These are phyloP conservation scores for Pisolithus microcarpus DNA, from an alignment of 768 basidiomycete species.

Conservation along the genomic window DNA sequence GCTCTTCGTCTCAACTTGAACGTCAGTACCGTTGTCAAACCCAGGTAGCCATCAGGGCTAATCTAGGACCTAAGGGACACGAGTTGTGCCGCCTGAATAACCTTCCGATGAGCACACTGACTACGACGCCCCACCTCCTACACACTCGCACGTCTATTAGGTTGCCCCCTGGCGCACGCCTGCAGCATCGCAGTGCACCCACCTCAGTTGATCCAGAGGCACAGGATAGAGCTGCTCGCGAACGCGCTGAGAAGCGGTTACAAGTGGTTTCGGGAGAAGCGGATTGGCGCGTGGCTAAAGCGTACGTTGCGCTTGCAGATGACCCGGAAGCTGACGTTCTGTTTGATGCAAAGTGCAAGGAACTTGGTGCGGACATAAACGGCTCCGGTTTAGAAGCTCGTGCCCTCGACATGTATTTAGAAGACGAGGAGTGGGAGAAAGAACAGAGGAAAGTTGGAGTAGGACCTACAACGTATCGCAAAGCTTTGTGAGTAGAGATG, in stretches of 20 bases:
- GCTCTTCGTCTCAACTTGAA: slow-evolving; percentile 53
- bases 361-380: slow-evolving; percentile 8
- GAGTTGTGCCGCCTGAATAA: slow-evolving; percentile 60
- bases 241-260: slow-evolving; percentile 52
- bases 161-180: slow-evolving; percentile 38
- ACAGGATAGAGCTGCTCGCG: slow-evolving; percentile 39
- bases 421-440: slow-evolving; percentile 65
- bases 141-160: slow-evolving; percentile 57
- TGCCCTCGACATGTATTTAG: slow-evolving; percentile 54
- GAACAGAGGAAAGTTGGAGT: slow-evolving; percentile 26
- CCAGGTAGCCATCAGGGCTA: not conserved
- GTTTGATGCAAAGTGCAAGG: slow-evolving; percentile 21
- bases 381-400: slow-evolving; percentile 34
- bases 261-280: slow-evolving; percentile 63
- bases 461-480: not conserved
- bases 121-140: slow-evolving; percentile 65
- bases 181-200: slow-evolving; percentile 14
- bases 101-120: slow-evolving; percentile 56
- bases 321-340: slow-evolving; percentile 17
- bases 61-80: slow-evolving; percentile 35
- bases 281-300: slow-evolving; percentile 59
- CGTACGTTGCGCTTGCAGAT: slow-evolving; percentile 65
- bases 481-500: not conserved
- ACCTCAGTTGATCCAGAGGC: slow-evolving; percentile 28
- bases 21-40: slow-evolving; percentile 27